Conservation (phyloP, 2,329 filamentous ascomycete genomes). For the Talaromyces sp. region DNA sequence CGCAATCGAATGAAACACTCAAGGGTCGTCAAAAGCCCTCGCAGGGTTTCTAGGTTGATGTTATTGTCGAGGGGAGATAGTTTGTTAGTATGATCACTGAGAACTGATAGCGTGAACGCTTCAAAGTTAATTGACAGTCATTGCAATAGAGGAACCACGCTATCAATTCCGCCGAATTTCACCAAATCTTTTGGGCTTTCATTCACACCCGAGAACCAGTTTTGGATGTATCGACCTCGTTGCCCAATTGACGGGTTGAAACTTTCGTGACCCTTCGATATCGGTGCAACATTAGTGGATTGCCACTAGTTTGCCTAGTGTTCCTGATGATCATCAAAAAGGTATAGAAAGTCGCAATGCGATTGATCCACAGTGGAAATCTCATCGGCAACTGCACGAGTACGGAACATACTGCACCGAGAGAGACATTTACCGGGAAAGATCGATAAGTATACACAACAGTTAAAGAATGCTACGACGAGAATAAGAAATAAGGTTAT, state of each 20-base stretch:
- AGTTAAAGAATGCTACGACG: not conserved
- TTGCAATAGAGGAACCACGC: not conserved
- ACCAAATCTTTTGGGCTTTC: not conserved
- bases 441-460: not conserved
- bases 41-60: not conserved
- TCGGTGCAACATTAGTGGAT: not conserved
- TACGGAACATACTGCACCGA: not conserved
- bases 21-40: not conserved
- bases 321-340: not conserved
- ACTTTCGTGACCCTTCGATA: not conserved
- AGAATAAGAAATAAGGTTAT: conserved; percentile 1
- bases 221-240: not conserved
- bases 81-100: not conserved
- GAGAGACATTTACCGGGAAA: not conserved
- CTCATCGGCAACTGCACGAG: not conserved
- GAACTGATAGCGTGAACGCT: not conserved
- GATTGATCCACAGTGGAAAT: not conserved
- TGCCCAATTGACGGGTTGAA: not conserved
- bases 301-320: not conserved
- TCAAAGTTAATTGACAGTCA: not conserved
- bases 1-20: not conserved
- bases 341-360: not conserved
- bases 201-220: not conserved
- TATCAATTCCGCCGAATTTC: not conserved
- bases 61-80: not conserved